Evolutionary conservation across 768 basidiomycete genomes (phyloP), one percentile per base, ranked within the genome.

Genomic region (Coprinopsis marcescibilis): DNA sequence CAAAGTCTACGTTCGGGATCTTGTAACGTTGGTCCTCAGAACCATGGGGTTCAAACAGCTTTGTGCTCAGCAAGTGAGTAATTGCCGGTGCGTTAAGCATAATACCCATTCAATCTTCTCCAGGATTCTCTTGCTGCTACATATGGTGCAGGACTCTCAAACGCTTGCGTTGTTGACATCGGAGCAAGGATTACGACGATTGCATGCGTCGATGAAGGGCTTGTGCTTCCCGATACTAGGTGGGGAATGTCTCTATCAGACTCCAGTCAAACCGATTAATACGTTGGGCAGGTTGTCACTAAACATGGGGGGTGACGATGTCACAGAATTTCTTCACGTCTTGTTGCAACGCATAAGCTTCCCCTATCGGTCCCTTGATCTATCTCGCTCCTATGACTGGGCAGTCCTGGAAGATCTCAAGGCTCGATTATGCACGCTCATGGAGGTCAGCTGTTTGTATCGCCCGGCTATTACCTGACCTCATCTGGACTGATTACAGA

Each of bases 151-250:
- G 95, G 95, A 5, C 83, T 98, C 43, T 90, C 90, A 0, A 87
- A 83, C 56, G 96, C 94, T 10, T 98, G 96, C 57, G 89, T 99
- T 3, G 88, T 99, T 27, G 91, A 99, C 61, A 84, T 98, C 42
- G 96, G 96, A 2, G 88, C 95, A 11, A 75, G 71, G 13, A 79
- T 75, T 46, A 92, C 89, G 1, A 90, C 79, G 49, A 79, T 99
- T 33, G 82, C 93, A 0, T 97, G 94, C 59, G 86, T 98, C 2
- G 96, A 98, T 48, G 96, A 99, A 56, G 96, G 96, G 2, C 60
- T 93, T 41, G 78, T 99, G 17, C 67, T 93, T 23, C 60, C 84
- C 3, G 96, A 99, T 55, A 91, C 92, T 2, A 78, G 94, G 93
- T 89, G 57, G 35, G 68, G 48, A 29, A 25, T 24, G 52, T 27